Conservation (phyloP, 306 rosid genomes). For the Sophora flavescens region DNA sequence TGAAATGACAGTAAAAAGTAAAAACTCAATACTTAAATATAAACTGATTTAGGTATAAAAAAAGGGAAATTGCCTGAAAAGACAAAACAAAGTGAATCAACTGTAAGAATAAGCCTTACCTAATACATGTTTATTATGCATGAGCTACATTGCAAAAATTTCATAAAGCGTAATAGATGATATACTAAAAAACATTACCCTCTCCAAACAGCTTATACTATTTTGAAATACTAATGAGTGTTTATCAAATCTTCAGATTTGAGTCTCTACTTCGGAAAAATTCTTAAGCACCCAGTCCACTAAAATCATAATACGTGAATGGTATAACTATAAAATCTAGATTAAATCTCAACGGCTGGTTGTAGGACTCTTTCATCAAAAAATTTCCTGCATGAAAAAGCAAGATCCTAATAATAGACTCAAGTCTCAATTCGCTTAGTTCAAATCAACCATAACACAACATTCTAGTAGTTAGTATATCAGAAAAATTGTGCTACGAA, state of each 20-base stretch:
- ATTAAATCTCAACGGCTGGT: neutral
- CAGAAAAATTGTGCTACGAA: neutral
- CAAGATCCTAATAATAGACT: slow-evolving; percentile 17
- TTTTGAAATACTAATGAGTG: neutral
- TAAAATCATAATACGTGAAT: neutral
- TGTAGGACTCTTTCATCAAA: neutral
- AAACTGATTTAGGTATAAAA: too few species aligned
- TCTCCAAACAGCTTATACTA: neutral
- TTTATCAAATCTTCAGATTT: slow-evolving; percentile 2
- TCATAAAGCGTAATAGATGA: neutral
- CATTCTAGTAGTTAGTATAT: neutral
- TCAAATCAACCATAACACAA: neutral
- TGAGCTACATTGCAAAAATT: slow-evolving; percentile 16
- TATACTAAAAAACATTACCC: neutral
- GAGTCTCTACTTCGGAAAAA: neutral
- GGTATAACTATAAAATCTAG: neutral
- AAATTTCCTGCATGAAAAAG: neutral
- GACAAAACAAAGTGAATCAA: neutral
- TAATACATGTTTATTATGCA: slow-evolving; percentile 5
- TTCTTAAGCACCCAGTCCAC: neutral
- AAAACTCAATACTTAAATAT: neutral
- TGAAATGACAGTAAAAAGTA: slow-evolving; percentile 15
- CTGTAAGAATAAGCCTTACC: neutral
- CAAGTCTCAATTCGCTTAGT: neutral
- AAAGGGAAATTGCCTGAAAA: neutral